Evolutionary conservation across 2,329 filamentous ascomycete genomes (phyloP).

Genomic region (Verruconis gallopava): DNA sequence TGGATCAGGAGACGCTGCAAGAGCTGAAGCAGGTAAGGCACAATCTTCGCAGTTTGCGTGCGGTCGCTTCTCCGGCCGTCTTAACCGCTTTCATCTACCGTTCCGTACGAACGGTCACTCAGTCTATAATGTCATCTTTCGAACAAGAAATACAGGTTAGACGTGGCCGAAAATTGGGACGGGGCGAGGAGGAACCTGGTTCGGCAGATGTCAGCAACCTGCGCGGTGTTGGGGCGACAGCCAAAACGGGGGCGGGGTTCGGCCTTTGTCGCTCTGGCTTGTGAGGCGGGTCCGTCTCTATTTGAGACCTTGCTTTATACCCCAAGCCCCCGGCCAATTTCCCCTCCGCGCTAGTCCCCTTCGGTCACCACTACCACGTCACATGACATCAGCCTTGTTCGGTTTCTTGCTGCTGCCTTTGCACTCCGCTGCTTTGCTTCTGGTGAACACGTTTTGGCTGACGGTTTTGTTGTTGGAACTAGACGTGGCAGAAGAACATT

Average conservation of each 20-base stretch:
- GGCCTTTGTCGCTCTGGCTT: slow-evolving; percentile 1
- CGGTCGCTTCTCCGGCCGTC: background rate
- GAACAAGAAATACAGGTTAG: background rate
- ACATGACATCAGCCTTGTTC: slow-evolving; percentile 4
- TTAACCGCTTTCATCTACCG: background rate
- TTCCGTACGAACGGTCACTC: background rate
- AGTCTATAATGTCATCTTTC: background rate
- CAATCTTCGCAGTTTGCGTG: slow-evolving; percentile 1
- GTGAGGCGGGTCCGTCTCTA: slow-evolving; percentile 5
- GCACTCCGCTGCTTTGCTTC: background rate
- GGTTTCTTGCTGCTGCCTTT: background rate
- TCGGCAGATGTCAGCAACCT: slow-evolving; percentile 7
- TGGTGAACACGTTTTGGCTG: background rate
- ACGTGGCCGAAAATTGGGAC: no score
- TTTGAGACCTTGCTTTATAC: slow-evolving; percentile 10
- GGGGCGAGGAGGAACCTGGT: no score
- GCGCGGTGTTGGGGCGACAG: slow-evolving; percentile 6
- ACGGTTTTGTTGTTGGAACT: slow-evolving; percentile 5
- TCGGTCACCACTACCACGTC: background rate
- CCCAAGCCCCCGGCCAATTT: slow-evolving; percentile 3
- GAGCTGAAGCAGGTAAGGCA: slow-evolving; percentile 73
- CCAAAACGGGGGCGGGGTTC: slow-evolving; percentile 6
- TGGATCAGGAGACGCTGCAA: slow-evolving; percentile 74
- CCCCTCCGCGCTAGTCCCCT: slow-evolving; percentile 6
- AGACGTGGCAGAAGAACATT: slow-evolving; percentile 94